phyloP scores from a whole-genome alignment of 306 rosid species.

The Prinsepia uniflora region DNA sequence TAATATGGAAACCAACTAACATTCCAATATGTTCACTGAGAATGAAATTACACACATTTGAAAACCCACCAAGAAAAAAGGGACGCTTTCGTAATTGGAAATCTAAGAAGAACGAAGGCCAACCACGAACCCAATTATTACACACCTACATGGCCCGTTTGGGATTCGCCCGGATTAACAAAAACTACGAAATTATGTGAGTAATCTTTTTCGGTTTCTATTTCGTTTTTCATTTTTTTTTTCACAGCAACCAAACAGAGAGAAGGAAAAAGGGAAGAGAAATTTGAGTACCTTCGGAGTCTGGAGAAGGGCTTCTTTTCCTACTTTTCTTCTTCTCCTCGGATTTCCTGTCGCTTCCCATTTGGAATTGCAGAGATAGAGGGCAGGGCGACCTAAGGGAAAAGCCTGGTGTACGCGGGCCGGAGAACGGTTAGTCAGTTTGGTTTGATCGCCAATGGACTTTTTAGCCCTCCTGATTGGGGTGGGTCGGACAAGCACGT shows the following conservation, averaged over 20 bases:
- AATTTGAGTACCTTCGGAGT: conserved; percentile 50
- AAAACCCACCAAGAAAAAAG: neutral
- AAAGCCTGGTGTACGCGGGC: neutral
- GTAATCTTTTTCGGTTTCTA: too few species aligned
- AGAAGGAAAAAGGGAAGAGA: neutral
- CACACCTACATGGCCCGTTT: neutral
- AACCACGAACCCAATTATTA: neutral
- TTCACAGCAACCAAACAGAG: neutral
- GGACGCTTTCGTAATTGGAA: neutral
- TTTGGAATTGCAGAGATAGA: conserved; percentile 10
- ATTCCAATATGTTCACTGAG: neutral
- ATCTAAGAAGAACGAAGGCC: neutral
- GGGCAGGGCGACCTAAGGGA: neutral
- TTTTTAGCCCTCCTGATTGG: too few species aligned
- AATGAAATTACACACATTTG: neutral
- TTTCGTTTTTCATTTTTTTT: neutral
- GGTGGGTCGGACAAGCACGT: too few species aligned
- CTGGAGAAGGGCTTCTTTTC: conserved; percentile 42
- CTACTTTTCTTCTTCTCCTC: conserved; percentile 46
- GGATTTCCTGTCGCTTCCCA: conserved; percentile 83
- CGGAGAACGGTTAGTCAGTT: neutral
- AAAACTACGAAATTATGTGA: neutral
- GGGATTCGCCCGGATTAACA: neutral
- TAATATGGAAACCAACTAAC: neutral
- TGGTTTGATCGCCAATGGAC: neutral